Evolutionary conservation across 768 basidiomycete species (phyloP), one percentile per base, ranked within the genome.

Genomic region (Porphyrellus cyaneotinctus): DNA sequence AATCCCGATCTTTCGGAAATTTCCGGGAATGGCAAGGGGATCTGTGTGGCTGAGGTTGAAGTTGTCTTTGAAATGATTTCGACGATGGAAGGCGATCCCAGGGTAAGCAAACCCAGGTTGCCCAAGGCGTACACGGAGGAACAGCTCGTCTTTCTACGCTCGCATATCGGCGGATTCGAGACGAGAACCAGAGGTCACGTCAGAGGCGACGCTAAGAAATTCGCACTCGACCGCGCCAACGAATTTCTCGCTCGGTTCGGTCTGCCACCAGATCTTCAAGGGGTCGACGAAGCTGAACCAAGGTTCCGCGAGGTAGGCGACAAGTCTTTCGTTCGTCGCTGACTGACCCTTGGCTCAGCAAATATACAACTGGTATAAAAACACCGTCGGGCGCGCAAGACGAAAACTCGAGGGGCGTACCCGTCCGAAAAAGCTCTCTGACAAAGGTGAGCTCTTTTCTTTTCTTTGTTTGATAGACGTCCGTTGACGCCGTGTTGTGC

Each of bases 361-460:
- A 78, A 82, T 85, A 52, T 85, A 85, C 71, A 84, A 84, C 59
- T 85, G 83, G 83, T 85, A 82, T 70, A 85, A 85, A 70, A 85
- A 85, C 65, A 83, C 83, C 17, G 78, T 82, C 49, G 83, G 83
- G 7, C 74, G 83, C 30, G 80, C 78, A 8, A 72, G 82, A 49
- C 72, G 82, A 43, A 82, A 82, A 63, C 69, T 78, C 41, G 82
- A 82, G 54, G 81, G 81, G 7, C 72, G 78, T 24, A 75, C 79
- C 1, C 72, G 80, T 39, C 74, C 80, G 35, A 72, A 75, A 41
- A 82, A 79, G 57, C 63, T 71, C 10, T 68, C 76, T 32, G 80
- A 82, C 64, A 82, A 78, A 69, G 74, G 79, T 78, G 49, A 32
- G 61, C 56, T 17, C 6, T 36, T 18, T 2, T 28, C 26, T 9